These are phyloP conservation scores for Nicotiana benthamiana DNA, from an alignment of 257 asterid genomes.

Conservation along the genomic window DNA sequence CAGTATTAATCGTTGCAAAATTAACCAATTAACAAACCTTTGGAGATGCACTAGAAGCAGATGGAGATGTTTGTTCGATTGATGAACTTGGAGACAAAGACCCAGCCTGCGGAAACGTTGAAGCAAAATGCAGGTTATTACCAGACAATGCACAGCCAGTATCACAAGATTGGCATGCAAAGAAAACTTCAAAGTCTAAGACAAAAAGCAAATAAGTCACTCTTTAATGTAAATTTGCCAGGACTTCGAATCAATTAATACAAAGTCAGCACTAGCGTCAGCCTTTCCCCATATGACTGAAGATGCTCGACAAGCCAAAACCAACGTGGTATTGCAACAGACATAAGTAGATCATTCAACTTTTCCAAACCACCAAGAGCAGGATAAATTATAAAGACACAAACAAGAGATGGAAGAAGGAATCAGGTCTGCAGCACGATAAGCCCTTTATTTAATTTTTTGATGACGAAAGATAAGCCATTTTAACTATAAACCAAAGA, in stretches of 20 bases:
- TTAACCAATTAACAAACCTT: constrained; percentile 25
- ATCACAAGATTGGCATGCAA: constrained; percentile 1
- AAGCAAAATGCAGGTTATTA: neutral
- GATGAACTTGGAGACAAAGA: constrained; percentile 44
- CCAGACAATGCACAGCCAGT: neutral
- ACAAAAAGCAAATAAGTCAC: neutral
- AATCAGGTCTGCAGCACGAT: neutral
- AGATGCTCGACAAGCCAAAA: neutral
- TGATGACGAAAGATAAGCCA: neutral
- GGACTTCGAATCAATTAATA: neutral
- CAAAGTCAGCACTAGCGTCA: neutral
- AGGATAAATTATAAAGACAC: neutral
- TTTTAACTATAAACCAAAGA: neutral
- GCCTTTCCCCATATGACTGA: neutral
- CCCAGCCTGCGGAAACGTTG: constrained; percentile 32
- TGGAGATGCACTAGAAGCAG: constrained; percentile 34
- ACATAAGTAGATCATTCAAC: neutral
- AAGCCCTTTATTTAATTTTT: neutral
- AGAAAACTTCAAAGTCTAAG: neutral
- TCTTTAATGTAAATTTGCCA: neutral
- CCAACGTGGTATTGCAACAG: neutral
- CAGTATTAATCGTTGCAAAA: neutral
- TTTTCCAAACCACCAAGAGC: neutral
- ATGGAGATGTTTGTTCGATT: constrained; percentile 51
- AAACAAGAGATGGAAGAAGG: neutral